A percentile compares a stretch with the other conserved stretches of the same genome.
These are phyloP conservation scores for Rhinocladiella mackenziei DNA, from an alignment of 2,329 filamentous ascomycete genomes.

Conservation along the genomic window DNA sequence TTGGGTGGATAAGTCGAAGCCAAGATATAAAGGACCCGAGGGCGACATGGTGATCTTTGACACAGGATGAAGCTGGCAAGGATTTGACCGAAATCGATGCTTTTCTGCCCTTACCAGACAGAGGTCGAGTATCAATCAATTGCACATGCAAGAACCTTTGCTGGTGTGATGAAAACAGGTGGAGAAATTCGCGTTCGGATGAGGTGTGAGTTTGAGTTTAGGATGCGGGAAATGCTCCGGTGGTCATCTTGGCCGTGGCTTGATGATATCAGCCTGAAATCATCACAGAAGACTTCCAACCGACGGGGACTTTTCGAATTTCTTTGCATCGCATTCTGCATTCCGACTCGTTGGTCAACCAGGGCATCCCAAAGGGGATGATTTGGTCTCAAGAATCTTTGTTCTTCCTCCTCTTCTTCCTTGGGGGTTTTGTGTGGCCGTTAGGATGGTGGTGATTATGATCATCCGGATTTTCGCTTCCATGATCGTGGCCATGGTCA, in stretches of 20 bases:
- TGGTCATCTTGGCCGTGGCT: slow-evolving; percentile 18
- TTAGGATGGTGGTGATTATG: slow-evolving; percentile 13
- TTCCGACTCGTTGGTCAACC: no score
- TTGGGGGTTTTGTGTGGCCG: slow-evolving; percentile 11
- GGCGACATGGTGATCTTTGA: slow-evolving; percentile 35
- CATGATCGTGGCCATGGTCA: slow-evolving; percentile 34
- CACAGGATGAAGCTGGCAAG: background rate
- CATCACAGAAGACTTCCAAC: no score
- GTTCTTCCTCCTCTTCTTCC: slow-evolving; percentile 7
- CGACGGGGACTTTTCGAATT: no score
- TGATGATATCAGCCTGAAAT: slow-evolving; percentile 31
- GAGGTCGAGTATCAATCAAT: background rate
- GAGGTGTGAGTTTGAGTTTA: background rate
- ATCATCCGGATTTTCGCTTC: slow-evolving; percentile 12
- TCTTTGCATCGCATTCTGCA: no score
- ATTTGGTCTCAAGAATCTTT: slow-evolving; percentile 12
- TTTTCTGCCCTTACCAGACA: background rate
- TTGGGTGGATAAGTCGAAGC: slow-evolving; percentile 94
- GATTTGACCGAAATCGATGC: background rate
- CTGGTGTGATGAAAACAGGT: slow-evolving; percentile 29
- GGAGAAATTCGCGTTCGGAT: slow-evolving; percentile 4
- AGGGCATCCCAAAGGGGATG: background rate
- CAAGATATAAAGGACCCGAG: slow-evolving; percentile 69
- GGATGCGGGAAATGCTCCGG: slow-evolving; percentile 10
- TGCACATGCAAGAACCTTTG: slow-evolving; percentile 7